phyloP scores from a whole-genome alignment of 345 rosid species.

The Camelina sativa region DNA sequence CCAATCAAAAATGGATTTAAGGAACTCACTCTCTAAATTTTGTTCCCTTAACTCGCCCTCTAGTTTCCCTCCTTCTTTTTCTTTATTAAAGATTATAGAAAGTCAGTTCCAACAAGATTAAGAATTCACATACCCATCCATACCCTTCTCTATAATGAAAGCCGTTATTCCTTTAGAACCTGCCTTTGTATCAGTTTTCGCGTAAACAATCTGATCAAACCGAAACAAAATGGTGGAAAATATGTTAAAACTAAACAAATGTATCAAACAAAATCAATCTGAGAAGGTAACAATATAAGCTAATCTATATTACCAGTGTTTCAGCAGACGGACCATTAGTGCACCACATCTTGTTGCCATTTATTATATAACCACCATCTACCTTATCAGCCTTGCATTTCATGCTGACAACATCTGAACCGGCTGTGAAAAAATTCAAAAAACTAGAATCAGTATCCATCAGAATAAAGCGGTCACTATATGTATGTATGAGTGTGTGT shows the following conservation, averaged over 20 bases:
- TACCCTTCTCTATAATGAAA: conserved; percentile 88
- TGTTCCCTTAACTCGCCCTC: background rate
- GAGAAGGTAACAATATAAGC: conserved; percentile 8
- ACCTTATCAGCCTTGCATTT: conserved; percentile 92
- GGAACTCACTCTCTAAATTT: conserved; percentile 2
- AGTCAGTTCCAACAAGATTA: conserved; percentile 9
- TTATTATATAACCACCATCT: conserved; percentile 79
- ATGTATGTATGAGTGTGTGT: background rate
- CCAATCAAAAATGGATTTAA: conserved; percentile 9
- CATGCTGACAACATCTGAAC: conserved; percentile 96
- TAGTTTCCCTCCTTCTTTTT: background rate
- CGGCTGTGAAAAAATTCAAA: conserved; percentile 58
- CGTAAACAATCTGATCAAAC: conserved; percentile 74
- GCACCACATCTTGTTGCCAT: conserved; percentile 99
- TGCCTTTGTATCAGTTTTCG: conserved; percentile 72
- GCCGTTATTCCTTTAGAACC: conserved; percentile 97
- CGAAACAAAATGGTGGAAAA: background rate
- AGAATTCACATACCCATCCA: conserved; percentile 68
- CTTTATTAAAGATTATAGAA: background rate
- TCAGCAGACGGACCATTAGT: conserved; percentile 96
- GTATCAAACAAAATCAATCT: background rate
- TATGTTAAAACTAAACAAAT: background rate
- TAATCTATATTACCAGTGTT: conserved; percentile 67
- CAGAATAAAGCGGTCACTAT: conserved; percentile 3
- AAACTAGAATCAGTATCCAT: conserved; percentile 7